These are phyloP conservation scores for Ceratobasidium theobromae DNA, from an alignment of 1,284 basidiomycete genomes.

Conservation along the genomic window DNA sequence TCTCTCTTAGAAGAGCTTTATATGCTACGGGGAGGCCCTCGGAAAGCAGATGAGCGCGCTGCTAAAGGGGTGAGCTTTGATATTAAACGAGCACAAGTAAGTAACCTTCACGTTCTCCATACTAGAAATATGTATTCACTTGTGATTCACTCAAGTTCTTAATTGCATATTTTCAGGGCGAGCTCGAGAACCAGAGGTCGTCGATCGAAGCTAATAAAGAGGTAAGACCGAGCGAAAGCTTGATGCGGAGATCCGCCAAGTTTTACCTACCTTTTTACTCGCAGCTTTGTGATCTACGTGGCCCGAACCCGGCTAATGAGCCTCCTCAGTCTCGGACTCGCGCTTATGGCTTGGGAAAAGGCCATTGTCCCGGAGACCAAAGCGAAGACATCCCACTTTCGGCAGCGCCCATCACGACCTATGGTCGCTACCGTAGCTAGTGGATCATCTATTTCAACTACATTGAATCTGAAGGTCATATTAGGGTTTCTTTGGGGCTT, in stretches of 20 bases:
- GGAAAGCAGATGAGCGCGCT: slow-evolving; percentile 3
- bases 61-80: slow-evolving; percentile 9
- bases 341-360: neutral
- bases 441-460: neutral
- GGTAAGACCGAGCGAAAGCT: neutral
- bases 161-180: slow-evolving; percentile 3
- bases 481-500: no score
- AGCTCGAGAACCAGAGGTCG: neutral
- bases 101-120: neutral
- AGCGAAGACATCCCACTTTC: slow-evolving; percentile 1
- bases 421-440: neutral
- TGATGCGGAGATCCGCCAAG: neutral
- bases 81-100: slow-evolving; percentile 9
- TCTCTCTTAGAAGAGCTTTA: slow-evolving; percentile 12
- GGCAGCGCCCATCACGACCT: slow-evolving; percentile 6
- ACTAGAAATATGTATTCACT: neutral
- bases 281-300: slow-evolving; percentile 11
- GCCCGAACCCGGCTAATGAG: no score
- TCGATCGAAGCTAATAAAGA: slow-evolving; percentile 10
- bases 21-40: slow-evolving; percentile 19
- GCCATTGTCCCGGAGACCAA: neutral
- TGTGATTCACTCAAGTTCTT: neutral
- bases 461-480: neutral
- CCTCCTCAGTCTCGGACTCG: neutral
- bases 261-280: neutral